Conservation (phyloP, 2,329 filamentous ascomycete species). For the Polytolypa hystricis region DNA sequence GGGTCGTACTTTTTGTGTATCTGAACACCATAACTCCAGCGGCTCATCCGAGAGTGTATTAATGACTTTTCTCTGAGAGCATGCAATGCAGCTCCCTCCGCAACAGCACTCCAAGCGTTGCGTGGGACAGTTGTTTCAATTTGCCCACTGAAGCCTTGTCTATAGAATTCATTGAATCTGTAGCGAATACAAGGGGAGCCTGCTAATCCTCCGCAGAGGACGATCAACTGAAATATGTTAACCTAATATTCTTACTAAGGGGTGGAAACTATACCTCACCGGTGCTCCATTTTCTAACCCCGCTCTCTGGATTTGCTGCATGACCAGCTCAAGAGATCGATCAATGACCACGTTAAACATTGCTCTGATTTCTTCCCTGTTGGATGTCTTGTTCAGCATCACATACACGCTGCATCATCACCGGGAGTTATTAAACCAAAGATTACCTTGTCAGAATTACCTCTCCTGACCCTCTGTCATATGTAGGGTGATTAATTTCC, state of each 20-base stretch:
- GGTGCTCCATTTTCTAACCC: neutral
- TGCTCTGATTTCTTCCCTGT: constrained; percentile 6
- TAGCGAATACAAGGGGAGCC: constrained; percentile 9
- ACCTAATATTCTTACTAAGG: neutral
- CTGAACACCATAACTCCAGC: constrained; percentile 9
- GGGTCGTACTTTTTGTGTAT: constrained; percentile 9
- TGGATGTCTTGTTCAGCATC: neutral
- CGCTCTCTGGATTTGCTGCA: constrained; percentile 2
- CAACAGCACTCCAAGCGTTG: constrained; percentile 12
- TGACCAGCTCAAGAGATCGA: constrained; percentile 3
- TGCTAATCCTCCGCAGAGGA: constrained; percentile 9
- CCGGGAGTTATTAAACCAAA: neutral
- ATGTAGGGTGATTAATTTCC: constrained; percentile 2
- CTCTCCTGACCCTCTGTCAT: neutral
- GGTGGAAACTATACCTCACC: constrained; percentile 4
- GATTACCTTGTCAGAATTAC: constrained; percentile 6
- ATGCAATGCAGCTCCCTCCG: constrained; percentile 10
- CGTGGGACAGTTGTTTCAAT: constrained; percentile 8
- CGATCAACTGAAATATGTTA: constrained; percentile 2
- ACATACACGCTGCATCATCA: too few relatives aligned
- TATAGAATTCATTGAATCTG: constrained; percentile 9
- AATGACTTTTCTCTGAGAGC: neutral
- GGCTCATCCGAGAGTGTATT: constrained; percentile 5
- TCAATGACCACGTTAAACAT: constrained; percentile 8
- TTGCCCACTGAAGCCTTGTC: neutral